A percentile compares a stretch with the other conserved stretches of the same genome.
Evolutionary conservation across 1,284 basidiomycete genomes (phyloP).

Genomic region (Termitomyces sp.): DNA sequence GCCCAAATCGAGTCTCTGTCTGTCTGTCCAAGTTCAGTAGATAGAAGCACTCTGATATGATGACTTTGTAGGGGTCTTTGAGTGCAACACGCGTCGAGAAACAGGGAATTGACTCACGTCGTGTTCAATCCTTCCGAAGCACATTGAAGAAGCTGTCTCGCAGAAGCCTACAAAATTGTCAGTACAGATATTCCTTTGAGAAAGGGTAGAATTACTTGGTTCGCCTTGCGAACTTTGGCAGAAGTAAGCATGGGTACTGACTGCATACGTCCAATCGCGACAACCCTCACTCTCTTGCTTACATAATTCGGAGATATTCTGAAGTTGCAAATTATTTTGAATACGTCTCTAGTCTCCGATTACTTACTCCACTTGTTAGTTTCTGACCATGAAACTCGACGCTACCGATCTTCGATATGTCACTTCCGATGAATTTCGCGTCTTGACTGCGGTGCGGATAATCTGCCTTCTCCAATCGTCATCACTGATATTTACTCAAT

Average conservation of each 20-base stretch:
- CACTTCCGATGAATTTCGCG: conserved; percentile 89
- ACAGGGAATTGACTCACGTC: conserved; percentile 1
- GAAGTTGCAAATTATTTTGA: neutral
- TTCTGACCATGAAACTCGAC: conserved; percentile 81
- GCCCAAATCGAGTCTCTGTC: conserved; percentile 46
- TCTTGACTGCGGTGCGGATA: conserved; percentile 76
- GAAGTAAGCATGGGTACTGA: conserved; percentile 7
- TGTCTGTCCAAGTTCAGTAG: conserved; percentile 33
- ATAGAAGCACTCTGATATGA: conserved; percentile 27
- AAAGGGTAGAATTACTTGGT: conserved; percentile 10
- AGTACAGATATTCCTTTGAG: neutral
- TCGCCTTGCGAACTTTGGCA: conserved; percentile 16
- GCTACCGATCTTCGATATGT: conserved; percentile 94
- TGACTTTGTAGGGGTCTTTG: conserved; percentile 25
- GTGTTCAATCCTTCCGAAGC: conserved; percentile 3
- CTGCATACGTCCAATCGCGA: no score
- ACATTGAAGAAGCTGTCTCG: conserved; percentile 12
- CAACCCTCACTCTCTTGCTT: conserved; percentile 1
- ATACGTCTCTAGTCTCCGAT: neutral
- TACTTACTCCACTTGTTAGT: neutral
- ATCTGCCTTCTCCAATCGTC: neutral
- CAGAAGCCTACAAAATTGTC: conserved; percentile 17
- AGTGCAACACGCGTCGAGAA: conserved; percentile 4
- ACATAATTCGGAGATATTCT: conserved; percentile 2
- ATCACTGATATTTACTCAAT: conserved; percentile 2